phyloP scores from a whole-genome alignment of 306 rosid genomes.

The Begonia loranthoides region DNA sequence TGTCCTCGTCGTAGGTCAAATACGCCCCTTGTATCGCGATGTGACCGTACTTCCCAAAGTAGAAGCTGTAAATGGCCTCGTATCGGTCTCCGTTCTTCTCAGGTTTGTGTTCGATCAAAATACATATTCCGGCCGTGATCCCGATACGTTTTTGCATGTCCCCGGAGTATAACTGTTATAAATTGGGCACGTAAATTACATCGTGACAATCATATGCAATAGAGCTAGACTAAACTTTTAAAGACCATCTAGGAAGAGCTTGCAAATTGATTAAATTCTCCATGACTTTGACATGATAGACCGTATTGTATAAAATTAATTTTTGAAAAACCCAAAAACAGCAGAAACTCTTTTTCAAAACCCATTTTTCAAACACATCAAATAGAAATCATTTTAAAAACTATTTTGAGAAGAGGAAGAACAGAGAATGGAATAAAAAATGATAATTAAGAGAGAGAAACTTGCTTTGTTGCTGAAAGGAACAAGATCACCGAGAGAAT shows the following conservation, averaged over 20 bases:
- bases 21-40: conserved; percentile 49
- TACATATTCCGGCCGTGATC: conserved; percentile 45
- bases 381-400: no score
- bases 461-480: conserved; percentile 50
- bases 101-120: conserved; percentile 43
- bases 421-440: not conserved
- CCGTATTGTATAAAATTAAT: no score
- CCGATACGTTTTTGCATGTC: conserved; percentile 46
- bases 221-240: not conserved
- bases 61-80: conserved; percentile 51
- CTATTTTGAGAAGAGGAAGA: not conserved
- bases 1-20: conserved; percentile 32
- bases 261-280: not conserved
- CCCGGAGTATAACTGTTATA: conserved; percentile 34
- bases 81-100: conserved; percentile 41
- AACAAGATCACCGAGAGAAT: conserved; percentile 64
- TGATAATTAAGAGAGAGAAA: no score
- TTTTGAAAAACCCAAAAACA: no score
- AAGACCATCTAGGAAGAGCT: no score
- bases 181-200: not conserved
- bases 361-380: no score
- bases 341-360: no score
- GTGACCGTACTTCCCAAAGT: conserved; percentile 62
- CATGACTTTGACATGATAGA: no score
- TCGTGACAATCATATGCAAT: not conserved